Conservation (phyloP, 768 basidiomycete genomes). For the Stropharia rugosoannulata region DNA sequence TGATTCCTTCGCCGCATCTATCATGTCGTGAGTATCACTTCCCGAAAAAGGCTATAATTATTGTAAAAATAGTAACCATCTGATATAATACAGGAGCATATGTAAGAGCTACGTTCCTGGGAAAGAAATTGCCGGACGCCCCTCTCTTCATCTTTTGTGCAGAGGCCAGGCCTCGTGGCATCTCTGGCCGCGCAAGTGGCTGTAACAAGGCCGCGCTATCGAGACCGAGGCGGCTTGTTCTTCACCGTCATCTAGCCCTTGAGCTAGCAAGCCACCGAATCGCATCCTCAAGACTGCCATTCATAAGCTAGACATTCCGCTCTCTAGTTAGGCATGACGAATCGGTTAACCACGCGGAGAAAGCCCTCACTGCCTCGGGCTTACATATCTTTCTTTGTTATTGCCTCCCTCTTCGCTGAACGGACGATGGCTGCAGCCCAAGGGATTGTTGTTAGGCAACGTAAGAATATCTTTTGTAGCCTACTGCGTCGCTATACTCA, state of each 20-base stretch:
- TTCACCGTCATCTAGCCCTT: constrained; percentile 4
- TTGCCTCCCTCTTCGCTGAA: constrained; percentile 24
- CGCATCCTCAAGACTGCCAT: background rate
- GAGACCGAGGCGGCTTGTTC: background rate
- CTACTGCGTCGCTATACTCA: background rate
- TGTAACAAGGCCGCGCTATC: background rate
- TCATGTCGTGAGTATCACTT: background rate
- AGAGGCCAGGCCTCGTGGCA: background rate
- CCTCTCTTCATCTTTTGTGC: constrained; percentile 7
- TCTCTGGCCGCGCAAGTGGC: background rate
- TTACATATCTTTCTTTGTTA: constrained; percentile 5
- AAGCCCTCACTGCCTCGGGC: background rate
- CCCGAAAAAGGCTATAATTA: background rate
- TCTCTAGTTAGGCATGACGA: background rate
- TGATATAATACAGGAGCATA: background rate
- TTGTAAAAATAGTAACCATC: background rate
- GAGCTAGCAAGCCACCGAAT: background rate
- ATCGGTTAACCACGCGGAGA: background rate
- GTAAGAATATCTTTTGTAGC: background rate
- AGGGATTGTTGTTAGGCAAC: constrained; percentile 5
- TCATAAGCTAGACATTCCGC: background rate
- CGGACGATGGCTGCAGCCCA: constrained; percentile 15
- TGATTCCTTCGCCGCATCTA: no score
- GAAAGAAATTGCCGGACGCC: background rate
- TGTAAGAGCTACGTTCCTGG: background rate